phyloP scores from a whole-genome alignment of 2,329 filamentous ascomycete species.

The Acrocalymma vagum region DNA sequence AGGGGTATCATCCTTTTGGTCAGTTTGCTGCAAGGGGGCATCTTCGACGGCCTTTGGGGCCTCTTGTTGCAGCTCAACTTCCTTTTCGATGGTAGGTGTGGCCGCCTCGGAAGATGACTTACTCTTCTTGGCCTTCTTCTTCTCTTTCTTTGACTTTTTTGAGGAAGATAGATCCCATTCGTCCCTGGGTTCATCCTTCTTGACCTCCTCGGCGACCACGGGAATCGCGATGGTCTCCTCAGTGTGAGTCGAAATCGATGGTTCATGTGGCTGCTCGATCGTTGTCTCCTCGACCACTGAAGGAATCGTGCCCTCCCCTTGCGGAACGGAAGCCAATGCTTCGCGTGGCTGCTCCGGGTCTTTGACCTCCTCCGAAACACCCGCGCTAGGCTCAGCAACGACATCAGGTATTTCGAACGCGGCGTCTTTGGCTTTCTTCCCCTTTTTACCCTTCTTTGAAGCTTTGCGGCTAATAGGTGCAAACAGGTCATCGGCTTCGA shows the following conservation, averaged over 20 bases:
- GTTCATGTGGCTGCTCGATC: conserved; percentile 6
- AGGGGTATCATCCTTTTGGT: too few species aligned
- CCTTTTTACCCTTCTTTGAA: conserved; percentile 45
- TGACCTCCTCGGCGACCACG: conserved; percentile 5
- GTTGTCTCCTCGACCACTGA: too few species aligned
- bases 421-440: conserved; percentile 33
- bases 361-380: too few species aligned
- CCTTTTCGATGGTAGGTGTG: conserved; percentile 18
- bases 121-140: conserved; percentile 37
- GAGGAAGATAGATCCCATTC: conserved; percentile 17
- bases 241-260: conserved; percentile 1
- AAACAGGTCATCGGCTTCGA: conserved; percentile 6
- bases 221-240: conserved; percentile 14
- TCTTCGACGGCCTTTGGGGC: conserved; percentile 3
- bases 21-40: conserved; percentile 2
- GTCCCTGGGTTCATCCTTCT: conserved; percentile 20
- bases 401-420: neutral
- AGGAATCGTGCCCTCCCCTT: too few species aligned
- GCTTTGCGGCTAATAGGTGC: conserved; percentile 24
- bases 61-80: too few species aligned
- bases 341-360: too few species aligned
- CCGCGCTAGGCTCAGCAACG: conserved; percentile 4
- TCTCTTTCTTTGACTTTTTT: conserved; percentile 37
- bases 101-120: conserved; percentile 18
- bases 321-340: too few species aligned